Percentiles rank a stretch among this genome's conserved stretches.
Conservation (phyloP, 2,329 filamentous ascomycete species). For the Nigrospora sphaerica region DNA sequence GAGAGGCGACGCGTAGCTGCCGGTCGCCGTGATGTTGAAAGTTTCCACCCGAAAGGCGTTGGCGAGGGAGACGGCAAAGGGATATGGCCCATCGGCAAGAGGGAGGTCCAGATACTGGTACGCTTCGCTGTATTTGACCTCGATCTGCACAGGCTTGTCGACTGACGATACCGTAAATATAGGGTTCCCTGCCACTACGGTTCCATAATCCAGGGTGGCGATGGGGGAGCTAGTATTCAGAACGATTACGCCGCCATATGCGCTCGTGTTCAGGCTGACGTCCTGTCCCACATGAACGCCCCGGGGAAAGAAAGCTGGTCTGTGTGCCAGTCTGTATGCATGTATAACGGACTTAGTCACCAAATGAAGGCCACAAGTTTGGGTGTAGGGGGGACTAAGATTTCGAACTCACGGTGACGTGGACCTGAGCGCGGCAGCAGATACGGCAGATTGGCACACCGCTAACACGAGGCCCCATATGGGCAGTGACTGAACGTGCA, state of each 20-base stretch:
- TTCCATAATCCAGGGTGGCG: constrained; percentile 23
- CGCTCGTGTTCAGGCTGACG: neutral
- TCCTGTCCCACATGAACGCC: neutral
- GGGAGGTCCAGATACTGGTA: constrained; percentile 17
- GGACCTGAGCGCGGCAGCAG: neutral
- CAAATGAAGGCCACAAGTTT: neutral
- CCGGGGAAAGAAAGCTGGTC: neutral
- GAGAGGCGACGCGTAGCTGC: constrained; percentile 22
- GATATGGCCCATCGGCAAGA: constrained; percentile 23
- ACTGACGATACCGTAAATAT: constrained; percentile 20
- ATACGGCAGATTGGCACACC: neutral
- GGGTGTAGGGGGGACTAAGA: no score
- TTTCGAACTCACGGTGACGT: neutral
- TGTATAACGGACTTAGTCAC: neutral
- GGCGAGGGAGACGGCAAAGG: constrained; percentile 14
- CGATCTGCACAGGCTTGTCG: constrained; percentile 20
- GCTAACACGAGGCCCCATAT: neutral
- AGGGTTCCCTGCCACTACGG: constrained; percentile 24
- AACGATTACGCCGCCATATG: neutral
- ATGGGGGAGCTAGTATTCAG: neutral
- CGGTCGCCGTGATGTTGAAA: constrained; percentile 23
- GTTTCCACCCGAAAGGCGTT: constrained; percentile 30
- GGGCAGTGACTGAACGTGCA: neutral
- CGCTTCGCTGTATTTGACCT: constrained; percentile 27
- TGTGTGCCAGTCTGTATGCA: neutral